Percentiles rank a stretch among this genome's conserved stretches.
phyloP scores from a whole-genome alignment of 306 rosid genomes.

The Gynostemma pentaphyllum region DNA sequence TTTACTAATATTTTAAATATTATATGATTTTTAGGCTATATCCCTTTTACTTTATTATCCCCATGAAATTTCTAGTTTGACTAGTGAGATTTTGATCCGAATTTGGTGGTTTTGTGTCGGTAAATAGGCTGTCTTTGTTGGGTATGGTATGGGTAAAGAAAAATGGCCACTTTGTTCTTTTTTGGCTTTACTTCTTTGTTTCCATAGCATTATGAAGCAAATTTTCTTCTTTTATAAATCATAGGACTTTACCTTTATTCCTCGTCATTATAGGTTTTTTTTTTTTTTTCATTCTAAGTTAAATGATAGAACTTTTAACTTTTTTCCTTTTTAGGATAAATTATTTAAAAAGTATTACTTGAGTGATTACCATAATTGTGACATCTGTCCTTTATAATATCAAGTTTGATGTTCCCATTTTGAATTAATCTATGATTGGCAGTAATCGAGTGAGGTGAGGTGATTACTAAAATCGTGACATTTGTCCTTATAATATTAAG shows the following conservation, averaged over 20 bases:
- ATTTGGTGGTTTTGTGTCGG: conserved; percentile 15
- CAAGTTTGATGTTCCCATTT: neutral
- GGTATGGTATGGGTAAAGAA: conserved; percentile 20
- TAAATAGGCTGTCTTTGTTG: conserved; percentile 21
- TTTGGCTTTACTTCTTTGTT: conserved; percentile 25
- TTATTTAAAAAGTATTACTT: neutral
- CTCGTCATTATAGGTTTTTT: neutral
- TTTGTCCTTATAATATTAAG: neutral
- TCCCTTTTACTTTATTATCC: neutral
- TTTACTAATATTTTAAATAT: no score
- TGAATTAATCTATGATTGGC: no score
- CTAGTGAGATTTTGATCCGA: conserved; percentile 11
- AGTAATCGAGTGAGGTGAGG: no score
- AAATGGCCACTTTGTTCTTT: conserved; percentile 27
- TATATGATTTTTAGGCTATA: no score
- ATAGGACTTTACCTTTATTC: neutral
- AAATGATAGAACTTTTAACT: neutral
- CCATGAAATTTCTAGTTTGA: conserved; percentile 1
- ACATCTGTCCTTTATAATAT: neutral
- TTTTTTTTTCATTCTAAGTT: neutral
- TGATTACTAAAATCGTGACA: neutral
- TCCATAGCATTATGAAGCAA: conserved; percentile 4
- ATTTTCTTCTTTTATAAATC: neutral
- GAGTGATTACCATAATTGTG: neutral
- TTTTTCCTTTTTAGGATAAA: neutral